Base-by-base conservation (phyloP, 1,284 basidiomycete genomes). In the Peniophora sp. region DNA sequence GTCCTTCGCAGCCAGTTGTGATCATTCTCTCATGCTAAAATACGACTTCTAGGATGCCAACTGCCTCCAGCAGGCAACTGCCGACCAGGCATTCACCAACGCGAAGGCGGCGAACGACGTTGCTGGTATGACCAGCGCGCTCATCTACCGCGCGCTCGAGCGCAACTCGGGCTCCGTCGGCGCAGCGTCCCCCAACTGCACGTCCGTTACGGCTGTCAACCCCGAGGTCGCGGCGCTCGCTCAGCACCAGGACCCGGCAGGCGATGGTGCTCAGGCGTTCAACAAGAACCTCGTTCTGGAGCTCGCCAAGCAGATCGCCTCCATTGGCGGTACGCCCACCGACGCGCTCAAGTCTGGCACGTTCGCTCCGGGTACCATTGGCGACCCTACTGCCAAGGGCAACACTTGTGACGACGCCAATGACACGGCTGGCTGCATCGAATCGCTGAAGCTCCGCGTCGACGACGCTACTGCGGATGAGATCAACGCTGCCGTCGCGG, bases 51-150 rank as follows among this genome's bases (percentile, higher is more conserved):
- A 81, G 78, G 75, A 85, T 60, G 63, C 75, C 17, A 77, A 77
- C 52, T 87, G 84, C 63, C 71, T 85, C 35, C 83, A 85, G 61
- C 78, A 81, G 66, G 79, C 75, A 1, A 73, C 73, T 16, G 81
- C 81, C 45, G 82, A 84, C 60, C 79, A 78, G 59, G 83, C 83
- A 0, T 85, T 85, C 69, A 83, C 81, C 24, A 85, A 85, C 59
- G 81, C 83, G 36, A 86, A 85, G 65, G 76, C 77, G 2, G 74
- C 71, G 2, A 71, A 72, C 12, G 77, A 85, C 58, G 65, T 81
- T 38, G 67, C 73, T 34, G 80, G 79, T 23, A 73, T 75, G 71
- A 75, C 79, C 27, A 73, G 71, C 51, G 81, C 83, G 2, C 66
- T 88, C 52, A 77, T 80, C 53, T 86, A 71, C 70, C 74, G 81